Percentiles rank a stretch among this genome's conserved stretches.
These are phyloP conservation scores for Botrytis fabae DNA, from an alignment of 2,329 filamentous ascomycete genomes.

Conservation along the genomic window DNA sequence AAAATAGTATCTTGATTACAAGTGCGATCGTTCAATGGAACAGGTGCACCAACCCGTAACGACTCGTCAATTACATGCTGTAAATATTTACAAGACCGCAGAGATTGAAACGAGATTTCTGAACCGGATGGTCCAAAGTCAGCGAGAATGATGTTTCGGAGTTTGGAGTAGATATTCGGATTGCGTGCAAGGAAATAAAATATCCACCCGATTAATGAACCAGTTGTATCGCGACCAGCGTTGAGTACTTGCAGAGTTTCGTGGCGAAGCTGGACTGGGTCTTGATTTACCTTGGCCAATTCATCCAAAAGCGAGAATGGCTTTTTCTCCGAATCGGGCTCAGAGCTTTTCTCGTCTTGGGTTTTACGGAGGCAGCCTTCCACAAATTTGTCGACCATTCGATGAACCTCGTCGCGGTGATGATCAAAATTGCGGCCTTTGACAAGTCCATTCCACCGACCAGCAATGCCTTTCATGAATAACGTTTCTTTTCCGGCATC, in stretches of 20 bases:
- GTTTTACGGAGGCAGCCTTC: constrained; percentile 27
- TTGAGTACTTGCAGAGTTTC: constrained; percentile 29
- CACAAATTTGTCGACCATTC: constrained; percentile 16
- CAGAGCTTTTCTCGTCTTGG: constrained; percentile 23
- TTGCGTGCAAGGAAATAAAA: constrained; percentile 25
- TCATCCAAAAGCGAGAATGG: constrained; percentile 44
- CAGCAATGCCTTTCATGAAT: constrained; percentile 12
- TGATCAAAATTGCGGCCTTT: constrained; percentile 6
- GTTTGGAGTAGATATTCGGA: constrained; percentile 34
- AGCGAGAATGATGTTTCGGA: constrained; percentile 45
- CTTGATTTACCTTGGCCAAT: constrained; percentile 38
- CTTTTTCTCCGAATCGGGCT: constrained; percentile 44
- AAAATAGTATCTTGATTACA: constrained; percentile 47
- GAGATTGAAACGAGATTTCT: constrained; percentile 21
- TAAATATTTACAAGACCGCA: constrained; percentile 32
- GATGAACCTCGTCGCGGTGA: constrained; percentile 4
- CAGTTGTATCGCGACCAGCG: constrained; percentile 29
- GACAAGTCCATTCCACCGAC: not conserved
- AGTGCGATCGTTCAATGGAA: constrained; percentile 52
- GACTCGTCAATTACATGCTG: constrained; percentile 39
- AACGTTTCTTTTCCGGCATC: constrained; percentile 11
- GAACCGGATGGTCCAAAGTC: constrained; percentile 33
- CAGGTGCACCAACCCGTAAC: constrained; percentile 49
- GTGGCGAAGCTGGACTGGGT: constrained; percentile 28
- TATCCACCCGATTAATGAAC: constrained; percentile 37